Percentiles rank a stretch among this genome's conserved stretches.
These are phyloP conservation scores for Dendrostoma leiphaemia DNA, from an alignment of 2,329 filamentous ascomycete species.

Conservation along the genomic window DNA sequence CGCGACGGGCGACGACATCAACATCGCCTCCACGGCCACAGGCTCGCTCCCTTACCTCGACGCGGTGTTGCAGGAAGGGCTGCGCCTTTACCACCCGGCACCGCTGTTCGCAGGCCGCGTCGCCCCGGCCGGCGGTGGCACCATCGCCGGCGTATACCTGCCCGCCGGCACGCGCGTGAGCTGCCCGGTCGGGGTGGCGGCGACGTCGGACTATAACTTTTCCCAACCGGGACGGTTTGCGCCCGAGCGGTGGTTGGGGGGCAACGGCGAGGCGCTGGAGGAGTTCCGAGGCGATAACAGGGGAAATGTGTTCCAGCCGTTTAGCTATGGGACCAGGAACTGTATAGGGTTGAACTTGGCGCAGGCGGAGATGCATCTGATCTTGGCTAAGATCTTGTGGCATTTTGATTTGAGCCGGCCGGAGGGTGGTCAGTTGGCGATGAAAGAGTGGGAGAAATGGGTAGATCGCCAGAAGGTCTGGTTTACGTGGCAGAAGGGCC, in stretches of 20 bases:
- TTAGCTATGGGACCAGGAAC: not conserved
- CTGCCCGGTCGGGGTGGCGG: not conserved
- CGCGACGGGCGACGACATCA: not conserved
- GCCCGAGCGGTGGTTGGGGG: not conserved
- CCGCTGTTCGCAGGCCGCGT: not conserved
- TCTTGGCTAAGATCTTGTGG: not conserved
- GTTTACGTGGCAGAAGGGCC: not conserved
- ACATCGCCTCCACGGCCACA: not conserved
- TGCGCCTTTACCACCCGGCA: not conserved
- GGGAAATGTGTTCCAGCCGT: not conserved
- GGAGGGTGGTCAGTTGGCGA: not conserved
- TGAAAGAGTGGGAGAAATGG: not conserved
- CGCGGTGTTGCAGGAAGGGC: not conserved
- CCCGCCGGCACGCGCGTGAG: not conserved
- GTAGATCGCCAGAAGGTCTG: not conserved
- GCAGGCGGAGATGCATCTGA: not conserved
- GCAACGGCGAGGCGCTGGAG: not conserved
- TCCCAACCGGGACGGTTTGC: not conserved
- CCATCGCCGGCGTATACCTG: not conserved
- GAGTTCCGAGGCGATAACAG: not conserved
- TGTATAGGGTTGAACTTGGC: not conserved
- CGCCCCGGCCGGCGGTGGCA: not conserved
- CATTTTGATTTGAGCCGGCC: not conserved
- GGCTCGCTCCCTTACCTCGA: not conserved
- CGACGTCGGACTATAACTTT: not conserved